Conservation (phyloP, 768 basidiomycete genomes). For the Steccherinum ochraceum region DNA sequence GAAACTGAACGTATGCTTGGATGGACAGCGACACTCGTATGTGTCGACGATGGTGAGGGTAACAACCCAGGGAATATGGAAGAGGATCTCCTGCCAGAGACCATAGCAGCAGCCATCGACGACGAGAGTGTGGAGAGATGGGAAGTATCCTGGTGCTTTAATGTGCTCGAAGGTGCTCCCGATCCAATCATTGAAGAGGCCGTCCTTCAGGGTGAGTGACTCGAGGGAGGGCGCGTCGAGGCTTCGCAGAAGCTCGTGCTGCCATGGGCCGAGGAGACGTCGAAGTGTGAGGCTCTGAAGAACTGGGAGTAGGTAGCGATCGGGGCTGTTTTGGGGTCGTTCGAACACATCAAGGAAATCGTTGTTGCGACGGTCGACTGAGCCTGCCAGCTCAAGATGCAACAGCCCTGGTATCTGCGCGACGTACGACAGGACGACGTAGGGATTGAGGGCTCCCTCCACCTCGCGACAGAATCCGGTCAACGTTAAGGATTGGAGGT, state of each 20-base stretch:
- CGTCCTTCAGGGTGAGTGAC: not conserved
- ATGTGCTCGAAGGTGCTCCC: not conserved
- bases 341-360: not conserved
- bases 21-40: not conserved
- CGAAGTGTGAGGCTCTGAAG: not conserved
- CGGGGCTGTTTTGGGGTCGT: not conserved
- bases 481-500: not conserved
- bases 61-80: not conserved
- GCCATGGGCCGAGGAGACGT: not conserved
- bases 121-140: not conserved
- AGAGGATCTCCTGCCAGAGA: not conserved
- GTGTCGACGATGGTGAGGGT: not conserved
- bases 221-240: not conserved
- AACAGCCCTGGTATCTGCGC: not conserved
- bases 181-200: no score
- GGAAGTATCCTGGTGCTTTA: not conserved
- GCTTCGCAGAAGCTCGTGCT: not conserved
- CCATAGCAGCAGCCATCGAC: not conserved
- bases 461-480: not conserved
- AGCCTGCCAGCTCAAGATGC: not conserved
- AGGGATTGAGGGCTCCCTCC: not conserved
- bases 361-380: not conserved
- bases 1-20: not conserved
- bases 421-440: not conserved
- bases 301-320: not conserved